Base-by-base conservation (phyloP, 257 asterid species). In the Cinchona pubescens region DNA sequence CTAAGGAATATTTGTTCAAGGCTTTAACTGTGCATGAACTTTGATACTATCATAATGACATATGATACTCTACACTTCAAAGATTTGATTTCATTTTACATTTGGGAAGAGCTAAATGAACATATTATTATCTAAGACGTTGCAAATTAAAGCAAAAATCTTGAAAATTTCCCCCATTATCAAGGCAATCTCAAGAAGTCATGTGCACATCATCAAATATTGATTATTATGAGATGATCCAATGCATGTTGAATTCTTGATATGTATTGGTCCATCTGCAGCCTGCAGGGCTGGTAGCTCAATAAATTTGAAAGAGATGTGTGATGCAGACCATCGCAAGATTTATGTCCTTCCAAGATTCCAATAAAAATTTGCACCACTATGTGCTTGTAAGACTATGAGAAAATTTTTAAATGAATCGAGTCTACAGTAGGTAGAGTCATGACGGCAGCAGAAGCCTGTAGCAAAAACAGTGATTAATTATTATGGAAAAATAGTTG, bases 241-340 rank as follows among this genome's bases (percentile, higher is more conserved):
- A 29, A 60, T 29, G 8, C 21, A 29, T 14, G 56, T 60, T 60
- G 67, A 0, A 61, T 30, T 61, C 67, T 30, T 30, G 65, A 29
- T 9, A 58, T 15, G 1, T n/a, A 61, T 61, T 16, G 42, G n/a
- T 61, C 25, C 25, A 61, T 37, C 18, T 35, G 43, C 10, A 9
- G 18, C n/a, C n/a, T n/a, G n/a, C n/a, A n/a, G n/a, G n/a, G n/a
- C n/a, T n/a, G 29, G 48, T 30, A 34, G 30, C 29, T 40, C 49
- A 71, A 34, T 51, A 34, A 21, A 71, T 34, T 51, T 51, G 75
- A 71, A 71, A 21, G 64, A 70, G 49, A 32, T 34, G 35, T 48
- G 18, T 29, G 37, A 27, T 19, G 25, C 13, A 48, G 7, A 37
- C 15, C 69, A 19, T 34, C 69, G 0, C 29, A 27, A 65, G 25